Evolutionary conservation across 2,329 filamentous ascomycete genomes (phyloP).

Genomic region (Podosphaera xanthii): DNA sequence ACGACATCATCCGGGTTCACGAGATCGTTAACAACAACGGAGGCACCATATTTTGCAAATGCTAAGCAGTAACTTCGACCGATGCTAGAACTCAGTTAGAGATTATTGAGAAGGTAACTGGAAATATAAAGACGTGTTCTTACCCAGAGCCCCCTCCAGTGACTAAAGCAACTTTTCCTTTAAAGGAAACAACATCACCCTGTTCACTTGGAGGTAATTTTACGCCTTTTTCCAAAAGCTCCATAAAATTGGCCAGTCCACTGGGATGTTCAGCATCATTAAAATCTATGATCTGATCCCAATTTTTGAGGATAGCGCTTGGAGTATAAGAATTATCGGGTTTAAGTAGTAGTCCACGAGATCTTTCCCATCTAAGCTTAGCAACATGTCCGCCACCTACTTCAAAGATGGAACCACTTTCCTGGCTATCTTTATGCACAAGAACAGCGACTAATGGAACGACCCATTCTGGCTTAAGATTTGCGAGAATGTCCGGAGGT

Average conservation of each 20-base stretch:
- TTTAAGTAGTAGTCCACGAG: conserved; percentile 71
- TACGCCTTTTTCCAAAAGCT: conserved; percentile 61
- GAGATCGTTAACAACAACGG: conserved; percentile 90
- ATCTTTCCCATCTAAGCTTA: conserved; percentile 88
- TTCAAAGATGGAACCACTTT: conserved; percentile 83
- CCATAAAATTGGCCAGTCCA: conserved; percentile 73
- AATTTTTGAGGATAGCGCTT: conserved; percentile 68
- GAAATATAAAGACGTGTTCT: conserved; percentile 10
- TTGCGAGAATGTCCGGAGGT: conserved; percentile 75
- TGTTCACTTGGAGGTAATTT: conserved; percentile 50
- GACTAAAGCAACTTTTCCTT: conserved; percentile 63
- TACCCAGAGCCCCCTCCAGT: conserved; percentile 69
- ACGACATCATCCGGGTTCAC: conserved; percentile 77
- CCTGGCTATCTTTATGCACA: conserved; percentile 59
- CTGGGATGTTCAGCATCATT: conserved; percentile 60
- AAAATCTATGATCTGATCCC: conserved; percentile 74
- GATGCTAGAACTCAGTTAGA: conserved; percentile 29
- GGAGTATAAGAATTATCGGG: conserved; percentile 75
- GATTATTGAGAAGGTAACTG: neutral
- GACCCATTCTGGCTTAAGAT: conserved; percentile 67
- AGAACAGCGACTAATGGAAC: conserved; percentile 79
- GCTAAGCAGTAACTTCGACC: conserved; percentile 77
- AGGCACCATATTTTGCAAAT: conserved; percentile 64
- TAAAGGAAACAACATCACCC: conserved; percentile 58
- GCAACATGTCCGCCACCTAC: conserved; percentile 79